Evolutionary conservation across 306 rosid species (phyloP), one percentile per base, ranked within the genome.

Genomic region (Vachellia collinsii): DNA sequence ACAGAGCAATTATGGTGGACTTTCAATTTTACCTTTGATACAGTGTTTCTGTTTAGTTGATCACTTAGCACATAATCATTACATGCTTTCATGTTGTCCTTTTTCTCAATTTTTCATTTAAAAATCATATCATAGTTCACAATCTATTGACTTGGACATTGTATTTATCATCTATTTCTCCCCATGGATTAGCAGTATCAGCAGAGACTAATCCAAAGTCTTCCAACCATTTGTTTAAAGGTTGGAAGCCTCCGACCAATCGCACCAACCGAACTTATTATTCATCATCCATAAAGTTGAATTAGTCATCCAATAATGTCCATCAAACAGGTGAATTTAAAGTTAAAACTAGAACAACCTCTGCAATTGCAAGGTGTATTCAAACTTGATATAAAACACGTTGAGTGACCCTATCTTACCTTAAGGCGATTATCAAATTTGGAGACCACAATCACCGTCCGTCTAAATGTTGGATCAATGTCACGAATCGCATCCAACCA

Each of bases 371-470:
- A 61, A 23, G 39, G 8, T 58, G 34, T 58, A 22, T 58, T 58
- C 64, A 58, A 9, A 58, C 64, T 20, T 58, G 4, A 58, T 8
- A n/a, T 54, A 14, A 17, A 54, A 29, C 61, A n/a, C 61, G 19
- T 54, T 54, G 22, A 7, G 23, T 54, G n/a, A n/a, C 19, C 58
- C 17, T 5, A 58, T 51, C 85, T 25, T 84, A 95, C 99, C 98
- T 95, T 95, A 65, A 93, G 93, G 64, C 99, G 97, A 82, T 95
- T 95, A 83, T 95, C 99, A 82, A 95, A 95, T 83, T 95, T 95
- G n/a, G 98, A 95, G 74, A 95, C 98, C 29, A 93, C 97, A 56
- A 95, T 87, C 23, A 95, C 83, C 20, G 94, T 89, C 76, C 98
- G 87, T 77, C 92, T 90, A 78, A 90, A 91, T 0, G 97, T 77